These are phyloP conservation scores for Graphiopsis chlorocephala DNA, from an alignment of 2,329 filamentous ascomycete genomes.

Conservation along the genomic window DNA sequence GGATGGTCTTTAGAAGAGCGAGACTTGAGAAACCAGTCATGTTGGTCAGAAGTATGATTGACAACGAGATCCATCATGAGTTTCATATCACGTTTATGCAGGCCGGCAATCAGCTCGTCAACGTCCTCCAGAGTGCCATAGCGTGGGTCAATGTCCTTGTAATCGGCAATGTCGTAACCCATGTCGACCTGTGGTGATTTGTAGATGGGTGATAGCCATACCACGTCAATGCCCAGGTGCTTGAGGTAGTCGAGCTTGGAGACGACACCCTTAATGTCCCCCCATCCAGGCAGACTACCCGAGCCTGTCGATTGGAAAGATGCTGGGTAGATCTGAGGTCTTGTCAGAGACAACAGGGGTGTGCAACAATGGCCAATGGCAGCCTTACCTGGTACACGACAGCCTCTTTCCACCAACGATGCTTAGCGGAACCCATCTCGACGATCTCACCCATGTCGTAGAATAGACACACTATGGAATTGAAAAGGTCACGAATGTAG, in stretches of 20 bases:
- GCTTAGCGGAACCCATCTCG: conserved; percentile 18
- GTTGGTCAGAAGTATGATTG: conserved; percentile 42
- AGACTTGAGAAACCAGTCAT: conserved; percentile 58
- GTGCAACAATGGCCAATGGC: neutral
- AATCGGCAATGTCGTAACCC: conserved; percentile 52
- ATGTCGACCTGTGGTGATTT: conserved; percentile 55
- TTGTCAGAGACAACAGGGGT: conserved; percentile 27
- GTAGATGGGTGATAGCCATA: conserved; percentile 65
- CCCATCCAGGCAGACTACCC: conserved; percentile 54
- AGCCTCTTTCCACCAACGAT: conserved; percentile 40
- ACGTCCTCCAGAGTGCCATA: conserved; percentile 49
- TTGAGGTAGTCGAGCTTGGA: conserved; percentile 64
- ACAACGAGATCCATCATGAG: conserved; percentile 37
- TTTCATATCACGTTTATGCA: conserved; percentile 47
- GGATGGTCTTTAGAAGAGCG: conserved; percentile 49
- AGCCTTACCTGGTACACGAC: conserved; percentile 34
- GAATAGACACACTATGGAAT: neutral
- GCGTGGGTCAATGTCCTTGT: conserved; percentile 46
- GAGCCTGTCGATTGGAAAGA: conserved; percentile 57
- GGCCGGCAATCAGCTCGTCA: conserved; percentile 42
- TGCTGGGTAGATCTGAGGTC: conserved; percentile 54
- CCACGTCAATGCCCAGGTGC: conserved; percentile 59
- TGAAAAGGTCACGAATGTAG: neutral
- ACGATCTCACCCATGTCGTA: conserved; percentile 12
- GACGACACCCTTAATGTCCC: conserved; percentile 64